A percentile compares a stretch with the other conserved stretches of the same genome.
phyloP scores from a whole-genome alignment of 371 early-diverging fungal species.

The Mycotypha africana region DNA sequence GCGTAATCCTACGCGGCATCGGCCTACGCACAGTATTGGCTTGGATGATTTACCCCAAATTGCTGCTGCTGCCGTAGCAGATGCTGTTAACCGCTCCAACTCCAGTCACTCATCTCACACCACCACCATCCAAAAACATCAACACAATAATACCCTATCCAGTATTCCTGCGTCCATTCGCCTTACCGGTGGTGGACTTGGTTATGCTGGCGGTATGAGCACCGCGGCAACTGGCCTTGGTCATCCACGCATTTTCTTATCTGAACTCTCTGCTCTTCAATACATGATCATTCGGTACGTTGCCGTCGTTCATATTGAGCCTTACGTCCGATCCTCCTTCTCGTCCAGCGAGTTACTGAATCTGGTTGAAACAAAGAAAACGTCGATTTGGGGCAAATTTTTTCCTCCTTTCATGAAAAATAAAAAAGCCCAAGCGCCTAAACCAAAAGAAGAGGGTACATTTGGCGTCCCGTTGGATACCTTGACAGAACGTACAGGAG shows the following conservation, averaged over 20 bases:
- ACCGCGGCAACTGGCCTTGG: slow-evolving; percentile 7
- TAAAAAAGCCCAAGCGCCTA: slow-evolving; percentile 24
- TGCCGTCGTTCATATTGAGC: slow-evolving; percentile 75
- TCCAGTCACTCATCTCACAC: slow-evolving; percentile 7
- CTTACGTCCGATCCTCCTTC: slow-evolving; percentile 61
- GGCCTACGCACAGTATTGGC: slow-evolving; percentile 17
- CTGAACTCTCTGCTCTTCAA: slow-evolving; percentile 82
- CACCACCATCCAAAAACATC: background rate
- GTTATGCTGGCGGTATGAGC: no score
- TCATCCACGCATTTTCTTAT: slow-evolving; percentile 48
- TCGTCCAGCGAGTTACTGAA: slow-evolving; percentile 63
- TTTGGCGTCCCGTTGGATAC: slow-evolving; percentile 45
- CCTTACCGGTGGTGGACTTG: no score
- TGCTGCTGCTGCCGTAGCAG: slow-evolving; percentile 20
- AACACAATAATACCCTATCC: background rate
- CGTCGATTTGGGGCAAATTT: slow-evolving; percentile 70
- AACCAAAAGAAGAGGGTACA: slow-evolving; percentile 53
- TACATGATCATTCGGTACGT: slow-evolving; percentile 83
- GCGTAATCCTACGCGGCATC: slow-evolving; percentile 7
- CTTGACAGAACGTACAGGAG: slow-evolving; percentile 61
- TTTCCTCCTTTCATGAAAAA: slow-evolving; percentile 59
- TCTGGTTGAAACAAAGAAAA: slow-evolving; percentile 65
- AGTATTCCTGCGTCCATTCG: no score
- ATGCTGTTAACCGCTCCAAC: background rate
- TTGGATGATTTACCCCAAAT: slow-evolving; percentile 29